A percentile compares a stretch with the other conserved stretches of the same genome.
Evolutionary conservation across 176 grass and related monocot genomes (phyloP).

Genomic region (Chloris gayana): DNA sequence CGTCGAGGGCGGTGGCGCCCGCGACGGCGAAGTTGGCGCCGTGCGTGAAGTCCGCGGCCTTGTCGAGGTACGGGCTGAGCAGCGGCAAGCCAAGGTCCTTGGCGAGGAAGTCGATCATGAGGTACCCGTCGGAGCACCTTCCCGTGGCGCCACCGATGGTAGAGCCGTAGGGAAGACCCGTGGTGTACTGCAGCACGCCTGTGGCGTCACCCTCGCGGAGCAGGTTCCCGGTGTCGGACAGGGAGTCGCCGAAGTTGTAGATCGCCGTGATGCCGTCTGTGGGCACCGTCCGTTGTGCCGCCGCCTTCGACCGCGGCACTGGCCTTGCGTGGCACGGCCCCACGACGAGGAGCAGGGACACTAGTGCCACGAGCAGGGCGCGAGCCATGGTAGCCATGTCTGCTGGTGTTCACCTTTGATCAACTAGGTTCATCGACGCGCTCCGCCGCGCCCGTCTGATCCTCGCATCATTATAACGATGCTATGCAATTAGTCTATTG

Average conservation of each 20-base stretch:
- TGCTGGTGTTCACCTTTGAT: too few relatives aligned
- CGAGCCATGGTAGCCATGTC: not conserved
- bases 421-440: too few relatives aligned
- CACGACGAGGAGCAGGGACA: not conserved
- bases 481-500: too few relatives aligned
- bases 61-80: too few relatives aligned
- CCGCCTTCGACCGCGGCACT: not conserved
- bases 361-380: not conserved
- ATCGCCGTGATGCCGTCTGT: slow-evolving; percentile 8
- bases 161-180: not conserved
- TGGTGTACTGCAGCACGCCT: slow-evolving; percentile 10
- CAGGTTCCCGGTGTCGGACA: slow-evolving; percentile 39
- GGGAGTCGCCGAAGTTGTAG: slow-evolving; percentile 43
- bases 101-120: too few relatives aligned
- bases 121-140: too few relatives aligned
- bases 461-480: too few relatives aligned
- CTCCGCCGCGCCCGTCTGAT: too few relatives aligned
- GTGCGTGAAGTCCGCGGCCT: too few relatives aligned
- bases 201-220: slow-evolving; percentile 21
- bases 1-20: too few relatives aligned
- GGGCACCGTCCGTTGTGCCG: not conserved
- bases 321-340: not conserved
- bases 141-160: slow-evolving; percentile 10
- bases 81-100: too few relatives aligned
- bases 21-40: too few relatives aligned